Conservation (phyloP, 1,284 basidiomycete genomes). For the Heterobasidion occidentale region DNA sequence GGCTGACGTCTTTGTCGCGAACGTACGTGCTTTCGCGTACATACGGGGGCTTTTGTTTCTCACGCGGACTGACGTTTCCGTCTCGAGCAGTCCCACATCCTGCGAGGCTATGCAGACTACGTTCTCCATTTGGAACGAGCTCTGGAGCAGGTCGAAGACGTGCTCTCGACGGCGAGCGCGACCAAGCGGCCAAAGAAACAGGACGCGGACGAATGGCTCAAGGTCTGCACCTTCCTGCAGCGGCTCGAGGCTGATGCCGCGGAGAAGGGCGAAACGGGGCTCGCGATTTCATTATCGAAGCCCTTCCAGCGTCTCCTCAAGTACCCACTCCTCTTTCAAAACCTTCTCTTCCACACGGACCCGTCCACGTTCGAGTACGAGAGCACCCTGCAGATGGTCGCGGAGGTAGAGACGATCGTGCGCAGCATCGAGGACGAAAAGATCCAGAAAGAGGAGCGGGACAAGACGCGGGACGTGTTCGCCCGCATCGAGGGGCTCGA, state of each 20-base stretch:
- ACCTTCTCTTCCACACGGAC: constrained; percentile 94
- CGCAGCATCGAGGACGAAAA: constrained; percentile 97
- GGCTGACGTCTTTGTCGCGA: constrained; percentile 89
- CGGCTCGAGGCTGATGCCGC: constrained; percentile 74
- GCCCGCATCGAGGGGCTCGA: constrained; percentile 95
- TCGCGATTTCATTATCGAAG: constrained; percentile 92
- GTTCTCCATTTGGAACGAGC: constrained; percentile 89
- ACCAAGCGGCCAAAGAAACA: constrained; percentile 75
- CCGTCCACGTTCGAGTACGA: constrained; percentile 97
- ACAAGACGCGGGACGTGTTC: constrained; percentile 89
- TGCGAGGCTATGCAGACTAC: constrained; percentile 87
- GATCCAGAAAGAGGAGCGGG: constrained; percentile 90
- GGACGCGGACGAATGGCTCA: constrained; percentile 69
- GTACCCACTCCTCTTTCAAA: constrained; percentile 96
- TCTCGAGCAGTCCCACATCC: constrained; percentile 70
- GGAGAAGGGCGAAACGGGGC: constrained; percentile 86
- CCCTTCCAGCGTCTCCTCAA: constrained; percentile 96
- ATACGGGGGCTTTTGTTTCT: background rate
- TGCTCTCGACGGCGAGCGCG: constrained; percentile 53
- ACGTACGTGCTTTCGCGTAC: constrained; percentile 48
- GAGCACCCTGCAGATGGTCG: constrained; percentile 91
- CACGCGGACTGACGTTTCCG: constrained; percentile 1
- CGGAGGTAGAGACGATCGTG: constrained; percentile 93
- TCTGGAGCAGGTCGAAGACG: constrained; percentile 79
- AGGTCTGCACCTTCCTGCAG: constrained; percentile 63